Evolutionary conservation across 1,139 yeast genomes (phyloP).

Genomic region (Pichia cactophila): DNA sequence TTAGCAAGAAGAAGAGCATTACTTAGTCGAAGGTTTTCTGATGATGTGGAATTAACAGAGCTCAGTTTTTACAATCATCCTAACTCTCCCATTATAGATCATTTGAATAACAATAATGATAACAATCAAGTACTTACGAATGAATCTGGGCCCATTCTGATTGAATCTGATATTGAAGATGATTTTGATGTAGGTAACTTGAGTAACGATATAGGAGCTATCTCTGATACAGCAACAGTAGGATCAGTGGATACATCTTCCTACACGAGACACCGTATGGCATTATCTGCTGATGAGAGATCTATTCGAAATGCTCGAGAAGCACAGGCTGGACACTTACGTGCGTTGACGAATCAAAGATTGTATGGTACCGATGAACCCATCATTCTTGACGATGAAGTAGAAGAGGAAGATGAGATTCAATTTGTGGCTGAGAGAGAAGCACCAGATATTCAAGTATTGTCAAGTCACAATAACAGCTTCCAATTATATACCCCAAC

Average conservation of each 20-base stretch:
- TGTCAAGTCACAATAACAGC: constrained; percentile 1
- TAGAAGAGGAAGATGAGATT: constrained; percentile 18
- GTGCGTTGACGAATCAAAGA: neutral
- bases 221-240: constrained; percentile 6
- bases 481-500: constrained; percentile 9
- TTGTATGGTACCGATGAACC: constrained; percentile 2
- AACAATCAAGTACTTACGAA: neutral
- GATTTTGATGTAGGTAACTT: neutral
- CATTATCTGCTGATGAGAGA: constrained; percentile 6
- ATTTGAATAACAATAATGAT: neutral
- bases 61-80: constrained; percentile 6
- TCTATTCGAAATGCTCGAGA: constrained; percentile 2
- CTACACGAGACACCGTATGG: neutral
- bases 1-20: neutral
- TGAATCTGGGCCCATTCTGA: constrained; percentile 3
- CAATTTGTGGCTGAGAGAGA: constrained; percentile 16
- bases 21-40: neutral
- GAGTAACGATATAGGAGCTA: neutral
- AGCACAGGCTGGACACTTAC: constrained; percentile 4
- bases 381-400: constrained; percentile 12
- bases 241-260: constrained; percentile 3
- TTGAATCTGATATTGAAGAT: constrained; percentile 12
- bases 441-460: constrained; percentile 12
- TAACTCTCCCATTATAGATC: constrained; percentile 6
- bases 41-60: neutral